Evolutionary conservation across 179 eudicot genomes (phyloP), one percentile per base, ranked within the genome.

Genomic region (Actinidia arguta): DNA sequence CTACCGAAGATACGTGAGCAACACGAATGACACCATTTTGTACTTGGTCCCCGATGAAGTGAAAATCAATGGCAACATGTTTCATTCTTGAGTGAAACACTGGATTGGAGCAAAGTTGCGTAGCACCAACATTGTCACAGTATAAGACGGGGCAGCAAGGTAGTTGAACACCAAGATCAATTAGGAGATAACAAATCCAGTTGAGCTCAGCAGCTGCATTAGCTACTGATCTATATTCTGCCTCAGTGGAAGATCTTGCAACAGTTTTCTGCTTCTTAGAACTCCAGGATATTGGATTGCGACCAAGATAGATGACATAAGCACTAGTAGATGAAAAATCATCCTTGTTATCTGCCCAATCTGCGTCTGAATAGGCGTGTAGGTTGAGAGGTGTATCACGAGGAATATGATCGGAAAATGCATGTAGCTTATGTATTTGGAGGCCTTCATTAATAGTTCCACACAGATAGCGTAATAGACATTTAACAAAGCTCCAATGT

Each of bases 81-180:
- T 73, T 73, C 59, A 73, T 73, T 16, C 61, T 31, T 13, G 77
- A 73, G 39, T 73, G 77, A 51, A 73, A 73, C 44, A 51, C 77
- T 0, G 61, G 77, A 51, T 73, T 73, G 3, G 77, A 31, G 25
- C 59, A 73, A 9, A 73, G 59, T 24, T 73, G 22, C 0, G 77
- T 73, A 18, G 77, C 77, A 10, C 77, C 42, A 24, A 73, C 42
- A 73, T 47, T 73, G 6, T 73, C 77, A 22, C 42, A 22, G 59
- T 73, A 73, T 3, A 73, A 48, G 0, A 25, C 1, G 24, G 77
- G 59, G 3, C 36, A 9, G 11, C n/a, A 10, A 10, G 44, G 24
- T 18, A 50, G 17, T 8, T 17, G 11, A 4, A 51, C 42, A 4
- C 59, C n/a, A n/a, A 73, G 59, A 13, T 73, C 77, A 31, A 2